Evolutionary conservation across 2,329 filamentous ascomycete genomes (phyloP).

Genomic region (Rhynchosporium secalis): DNA sequence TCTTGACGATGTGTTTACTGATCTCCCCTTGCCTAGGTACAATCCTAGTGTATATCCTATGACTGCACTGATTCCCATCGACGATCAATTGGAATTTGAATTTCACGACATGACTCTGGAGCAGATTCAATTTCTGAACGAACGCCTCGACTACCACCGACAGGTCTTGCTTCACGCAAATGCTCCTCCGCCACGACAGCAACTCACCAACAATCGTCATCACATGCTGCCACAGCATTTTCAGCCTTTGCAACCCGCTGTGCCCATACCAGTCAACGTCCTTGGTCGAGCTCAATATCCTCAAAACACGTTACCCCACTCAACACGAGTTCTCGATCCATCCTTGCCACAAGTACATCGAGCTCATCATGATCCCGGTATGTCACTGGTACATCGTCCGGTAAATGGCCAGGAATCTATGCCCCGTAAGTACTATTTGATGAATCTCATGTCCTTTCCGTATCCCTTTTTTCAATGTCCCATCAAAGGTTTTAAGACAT

Average conservation of each 20-base stretch:
- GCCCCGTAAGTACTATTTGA: neutral
- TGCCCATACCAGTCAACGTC: neutral
- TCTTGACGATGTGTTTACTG: too few relatives aligned
- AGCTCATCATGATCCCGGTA: neutral
- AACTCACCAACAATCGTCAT: neutral
- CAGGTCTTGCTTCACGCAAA: neutral
- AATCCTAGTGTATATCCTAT: constrained; percentile 8
- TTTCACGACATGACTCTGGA: neutral
- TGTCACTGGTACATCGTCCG: neutral
- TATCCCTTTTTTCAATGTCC: too few relatives aligned
- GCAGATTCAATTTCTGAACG: neutral
- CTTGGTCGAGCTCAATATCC: neutral
- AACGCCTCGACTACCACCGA: neutral
- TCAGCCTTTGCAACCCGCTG: neutral
- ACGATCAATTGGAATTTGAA: constrained; percentile 14
- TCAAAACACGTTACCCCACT: too few relatives aligned
- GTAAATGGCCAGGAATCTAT: neutral
- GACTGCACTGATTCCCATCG: constrained; percentile 14
- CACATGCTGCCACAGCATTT: neutral
- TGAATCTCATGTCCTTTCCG: too few relatives aligned
- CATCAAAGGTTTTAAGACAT: too few relatives aligned
- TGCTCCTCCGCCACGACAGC: neutral
- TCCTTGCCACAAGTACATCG: neutral
- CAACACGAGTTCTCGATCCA: too few relatives aligned
- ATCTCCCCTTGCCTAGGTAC: too few relatives aligned